These are phyloP conservation scores for Tulasnella sp. DNA, from an alignment of 768 basidiomycete genomes.

Conservation along the genomic window DNA sequence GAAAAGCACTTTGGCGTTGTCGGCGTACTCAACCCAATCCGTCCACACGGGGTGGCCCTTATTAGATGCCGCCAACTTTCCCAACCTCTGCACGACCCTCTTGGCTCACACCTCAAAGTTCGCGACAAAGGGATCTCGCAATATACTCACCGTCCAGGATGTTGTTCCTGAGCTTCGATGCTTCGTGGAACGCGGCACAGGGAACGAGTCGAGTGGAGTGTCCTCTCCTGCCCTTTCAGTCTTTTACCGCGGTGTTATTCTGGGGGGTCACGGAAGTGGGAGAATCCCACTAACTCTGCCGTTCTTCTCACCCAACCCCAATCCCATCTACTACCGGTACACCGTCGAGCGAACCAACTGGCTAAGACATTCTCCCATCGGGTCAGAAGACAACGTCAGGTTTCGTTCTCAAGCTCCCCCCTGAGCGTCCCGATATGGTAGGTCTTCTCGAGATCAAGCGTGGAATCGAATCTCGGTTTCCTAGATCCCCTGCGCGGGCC, in stretches of 20 bases:
- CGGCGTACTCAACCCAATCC: not conserved
- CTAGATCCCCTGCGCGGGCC: not conserved
- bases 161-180: not conserved
- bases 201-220: not conserved
- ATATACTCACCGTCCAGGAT: not conserved
- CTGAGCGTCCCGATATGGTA: not conserved
- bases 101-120: not conserved
- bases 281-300: not conserved
- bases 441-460: constrained; percentile 3
- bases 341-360: not conserved
- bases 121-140: not conserved
- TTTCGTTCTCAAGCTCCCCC: not conserved
- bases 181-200: constrained; percentile 1
- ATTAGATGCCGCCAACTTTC: not conserved
- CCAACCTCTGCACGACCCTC: not conserved
- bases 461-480: constrained; percentile 1
- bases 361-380: not conserved
- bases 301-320: not conserved
- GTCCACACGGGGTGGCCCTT: not conserved
- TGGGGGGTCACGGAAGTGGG: not conserved
- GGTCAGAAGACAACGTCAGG: not conserved
- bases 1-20: not conserved
- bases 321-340: not conserved
- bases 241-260: not conserved
- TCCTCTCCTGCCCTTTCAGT: not conserved